Percentiles rank a stretch among this genome's conserved stretches.
phyloP scores from a whole-genome alignment of 2,329 filamentous ascomycete genomes.

The Aspergillus eucalypticola region DNA sequence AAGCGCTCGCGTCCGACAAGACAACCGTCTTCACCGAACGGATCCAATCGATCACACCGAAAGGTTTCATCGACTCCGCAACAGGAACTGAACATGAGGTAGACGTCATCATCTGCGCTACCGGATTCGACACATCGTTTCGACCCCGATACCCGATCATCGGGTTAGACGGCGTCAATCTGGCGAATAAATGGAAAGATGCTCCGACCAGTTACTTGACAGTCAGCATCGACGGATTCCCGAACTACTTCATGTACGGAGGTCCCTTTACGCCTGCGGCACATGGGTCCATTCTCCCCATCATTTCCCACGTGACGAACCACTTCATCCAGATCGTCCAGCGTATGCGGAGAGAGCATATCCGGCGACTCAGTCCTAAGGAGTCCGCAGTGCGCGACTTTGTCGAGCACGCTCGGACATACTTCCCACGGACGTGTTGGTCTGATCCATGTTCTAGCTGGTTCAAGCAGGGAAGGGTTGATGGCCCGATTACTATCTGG shows the following conservation, averaged over 20 bases:
- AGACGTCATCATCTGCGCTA: conserved; percentile 40
- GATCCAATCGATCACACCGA: conserved; percentile 47
- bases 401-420: conserved; percentile 15
- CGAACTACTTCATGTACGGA: conserved; percentile 32
- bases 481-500: conserved; percentile 12
- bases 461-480: conserved; percentile 17
- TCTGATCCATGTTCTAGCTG: conserved; percentile 18
- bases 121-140: conserved; percentile 38
- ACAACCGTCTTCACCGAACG: conserved; percentile 58
- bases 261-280: conserved; percentile 13
- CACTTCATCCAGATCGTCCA: conserved; percentile 12
- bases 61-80: conserved; percentile 30
- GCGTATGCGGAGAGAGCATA: conserved; percentile 14
- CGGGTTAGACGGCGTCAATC: conserved; percentile 26
- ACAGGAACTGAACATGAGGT: conserved; percentile 34
- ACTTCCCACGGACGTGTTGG: conserved; percentile 19
- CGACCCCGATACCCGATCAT: conserved; percentile 36
- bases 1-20: conserved; percentile 61
- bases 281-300: conserved; percentile 15
- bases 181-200: conserved; percentile 30
- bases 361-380: conserved; percentile 14
- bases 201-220: conserved; percentile 36
- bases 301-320: conserved; percentile 4
- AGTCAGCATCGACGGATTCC: conserved; percentile 32
- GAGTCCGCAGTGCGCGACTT: conserved; percentile 11